Conservation (phyloP, 495 filamentous ascomycete species). For the Neurospora sublineolata region DNA sequence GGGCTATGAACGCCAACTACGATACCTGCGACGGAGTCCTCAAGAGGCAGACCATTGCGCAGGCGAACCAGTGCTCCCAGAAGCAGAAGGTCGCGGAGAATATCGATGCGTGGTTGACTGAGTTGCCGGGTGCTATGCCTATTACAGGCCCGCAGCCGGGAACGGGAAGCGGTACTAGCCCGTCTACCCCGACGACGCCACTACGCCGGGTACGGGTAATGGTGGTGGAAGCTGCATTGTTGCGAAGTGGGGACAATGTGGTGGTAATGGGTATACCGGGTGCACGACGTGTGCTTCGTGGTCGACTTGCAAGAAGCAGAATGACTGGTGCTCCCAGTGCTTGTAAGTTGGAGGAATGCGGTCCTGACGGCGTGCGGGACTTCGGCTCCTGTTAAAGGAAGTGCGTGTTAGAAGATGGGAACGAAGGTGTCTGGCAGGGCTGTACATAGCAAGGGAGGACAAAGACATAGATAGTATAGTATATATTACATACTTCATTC, state of each 20-base stretch:
- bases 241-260: conserved; percentile 27
- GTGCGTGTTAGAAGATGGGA: neutral
- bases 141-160: conserved; percentile 12
- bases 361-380: neutral
- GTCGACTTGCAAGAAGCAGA: conserved; percentile 13
- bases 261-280: conserved; percentile 20
- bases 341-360: neutral
- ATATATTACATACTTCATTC: neutral
- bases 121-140: conserved; percentile 4
- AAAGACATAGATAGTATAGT: neutral
- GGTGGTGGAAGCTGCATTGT: conserved; percentile 8
- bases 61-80: conserved; percentile 27
- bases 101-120: conserved; percentile 24
- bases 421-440: neutral
- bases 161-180: neutral
- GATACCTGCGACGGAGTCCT: conserved; percentile 27
- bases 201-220: conserved; percentile 10
- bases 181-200: conserved; percentile 2
- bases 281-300: conserved; percentile 19
- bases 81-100: conserved; percentile 24
- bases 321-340: conserved; percentile 21
- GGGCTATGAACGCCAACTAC: conserved; percentile 29
- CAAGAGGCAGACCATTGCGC: conserved; percentile 26
- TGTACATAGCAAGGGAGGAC: neutral
- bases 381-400: neutral